Base-by-base conservation (phyloP, 352 stramenopile genomes). In the Phytopythium ostracodes region DNA sequence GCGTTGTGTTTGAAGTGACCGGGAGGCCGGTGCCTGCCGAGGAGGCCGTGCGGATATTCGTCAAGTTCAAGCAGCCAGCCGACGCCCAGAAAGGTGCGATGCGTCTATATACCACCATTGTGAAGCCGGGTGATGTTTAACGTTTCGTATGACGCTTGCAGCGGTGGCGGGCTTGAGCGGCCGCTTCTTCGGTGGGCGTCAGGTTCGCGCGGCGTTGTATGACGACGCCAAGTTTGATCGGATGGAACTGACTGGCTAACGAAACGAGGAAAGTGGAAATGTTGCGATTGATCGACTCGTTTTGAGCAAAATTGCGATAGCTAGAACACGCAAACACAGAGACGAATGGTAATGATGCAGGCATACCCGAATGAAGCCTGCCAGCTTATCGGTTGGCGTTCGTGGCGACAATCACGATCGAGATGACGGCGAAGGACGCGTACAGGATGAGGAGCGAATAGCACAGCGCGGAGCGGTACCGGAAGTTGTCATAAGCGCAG, bases 21-120 rank as follows among this genome's bases (percentile, higher is more conserved):
- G 73, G 68, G 31, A 71, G 64, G 14, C 38, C 15, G 1, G 73
- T 85, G 4, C 15, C 59, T 8, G 60, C 77, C 1, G 81, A 96
- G 68, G 80, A 97, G 75, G 79, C 79, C 11, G 88, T 97, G 10
- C 84, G 88, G 12, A 96, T 94, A 44, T 97, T 97, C 63, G 89
- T 97, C 44, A 71, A 94, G 62, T 97, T 97, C 64, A 66, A 75
- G 31, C 67, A 77, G 14, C 67, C 80, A 47, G 52, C 56, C 38
- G 81, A 92, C 59, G 89, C 91, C 9, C 79, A 87, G 12, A 92
- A 91, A 87, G 85, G 81, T 94, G 38, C 22, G 55, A 7, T 69
- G 18, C n/a, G n/a, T n/a, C n/a, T n/a, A n/a, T 14, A 4, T 49
- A 1, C 42, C n/a, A 38, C 59, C 15, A 56, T 42, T 8, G 2